Evolutionary conservation across 768 basidiomycete genomes (phyloP), one percentile per base, ranked within the genome.

Genomic region (Neoboletus brunneissimus): DNA sequence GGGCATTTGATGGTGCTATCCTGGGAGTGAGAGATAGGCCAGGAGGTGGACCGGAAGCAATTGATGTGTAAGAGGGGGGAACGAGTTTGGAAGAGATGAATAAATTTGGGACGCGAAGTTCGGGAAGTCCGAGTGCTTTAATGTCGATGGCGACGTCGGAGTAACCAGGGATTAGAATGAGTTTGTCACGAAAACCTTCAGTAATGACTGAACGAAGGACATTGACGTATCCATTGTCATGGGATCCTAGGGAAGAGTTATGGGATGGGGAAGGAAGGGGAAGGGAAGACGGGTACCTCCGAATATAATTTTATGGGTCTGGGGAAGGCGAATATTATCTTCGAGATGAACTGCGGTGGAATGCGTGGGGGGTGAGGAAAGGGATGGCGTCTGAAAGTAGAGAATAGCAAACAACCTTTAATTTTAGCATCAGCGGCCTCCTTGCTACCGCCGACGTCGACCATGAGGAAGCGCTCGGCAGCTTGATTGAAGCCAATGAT

Each of bases 381-480:
- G 10, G 41, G 23, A 34, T 7, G 31, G 51, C 1, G 22, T 9
- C 20, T 27, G 37, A 15, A 27, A 51, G 29, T 0, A 15, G 51
- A n/a, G 44, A 38, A 42, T 48, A 27, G 35, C n/a, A 51, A 51
- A 37, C 11, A 60, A 87, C 88, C 85, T 78, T 86, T 87, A 67
- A 89, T 81, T 72, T 89, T 89, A 43, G 83, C 79, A 68, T 89
- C 87, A 29, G 86, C 87, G 4, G 83, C 85, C 75, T 89, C 88
- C 72, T 89, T 89, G 48, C 77, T 82, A 57, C 73, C 75, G 47
- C 88, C 88, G 49, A 86, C 86, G 69, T 89, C 88, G 32, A 87
- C 77, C 72, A 89, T 82, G 50, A 81, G 70, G 67, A 88, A 89
- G 42, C 84, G 79, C 55, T 83, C 82, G 15, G 81, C 74, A 12